A percentile compares a stretch with the other conserved stretches of the same genome.
These are phyloP conservation scores for Ettlia oleoabundans DNA, from an alignment of 139 green algal species.

Conservation along the genomic window DNA sequence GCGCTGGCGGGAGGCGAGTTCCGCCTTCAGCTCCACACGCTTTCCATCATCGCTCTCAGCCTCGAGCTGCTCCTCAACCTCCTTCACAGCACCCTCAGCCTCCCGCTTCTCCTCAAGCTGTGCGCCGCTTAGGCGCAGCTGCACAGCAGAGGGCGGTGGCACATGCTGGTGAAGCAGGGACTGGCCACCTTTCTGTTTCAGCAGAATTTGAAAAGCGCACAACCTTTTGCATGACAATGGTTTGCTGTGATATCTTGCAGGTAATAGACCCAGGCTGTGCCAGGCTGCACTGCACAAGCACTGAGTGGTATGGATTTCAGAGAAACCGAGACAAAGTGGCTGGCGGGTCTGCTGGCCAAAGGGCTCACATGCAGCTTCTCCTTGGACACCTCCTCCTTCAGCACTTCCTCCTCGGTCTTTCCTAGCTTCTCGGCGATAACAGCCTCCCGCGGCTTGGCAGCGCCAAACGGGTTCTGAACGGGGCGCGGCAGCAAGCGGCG, in stretches of 20 bases:
- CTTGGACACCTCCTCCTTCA: constrained; percentile 71
- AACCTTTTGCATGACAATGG: too few relatives aligned
- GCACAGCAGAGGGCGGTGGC: constrained; percentile 5
- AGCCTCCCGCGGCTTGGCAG: constrained; percentile 75
- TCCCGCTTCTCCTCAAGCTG: constrained; percentile 69
- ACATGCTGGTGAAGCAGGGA: too few relatives aligned
- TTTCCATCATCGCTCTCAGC: constrained; percentile 54
- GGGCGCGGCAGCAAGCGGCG: background rate
- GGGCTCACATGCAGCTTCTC: constrained; percentile 67
- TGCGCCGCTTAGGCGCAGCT: constrained; percentile 67
- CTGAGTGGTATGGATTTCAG: too few relatives aligned
- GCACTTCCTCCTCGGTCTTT: constrained; percentile 78
- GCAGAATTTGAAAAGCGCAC: too few relatives aligned
- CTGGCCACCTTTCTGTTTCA: too few relatives aligned
- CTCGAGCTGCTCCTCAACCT: constrained; percentile 51
- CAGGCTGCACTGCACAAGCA: too few relatives aligned
- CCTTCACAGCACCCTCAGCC: constrained; percentile 48
- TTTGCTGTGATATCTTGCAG: too few relatives aligned
- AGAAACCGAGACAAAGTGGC: too few relatives aligned
- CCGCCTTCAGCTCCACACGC: constrained; percentile 39
- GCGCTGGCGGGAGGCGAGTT: constrained; percentile 46
- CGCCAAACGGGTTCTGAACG: constrained; percentile 73
- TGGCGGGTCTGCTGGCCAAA: background rate
- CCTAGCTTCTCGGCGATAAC: constrained; percentile 66
- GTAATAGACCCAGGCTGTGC: too few relatives aligned